Base-by-base conservation (phyloP, 108 stramenopile species). In the Chaetoceros muelleri region DNA sequence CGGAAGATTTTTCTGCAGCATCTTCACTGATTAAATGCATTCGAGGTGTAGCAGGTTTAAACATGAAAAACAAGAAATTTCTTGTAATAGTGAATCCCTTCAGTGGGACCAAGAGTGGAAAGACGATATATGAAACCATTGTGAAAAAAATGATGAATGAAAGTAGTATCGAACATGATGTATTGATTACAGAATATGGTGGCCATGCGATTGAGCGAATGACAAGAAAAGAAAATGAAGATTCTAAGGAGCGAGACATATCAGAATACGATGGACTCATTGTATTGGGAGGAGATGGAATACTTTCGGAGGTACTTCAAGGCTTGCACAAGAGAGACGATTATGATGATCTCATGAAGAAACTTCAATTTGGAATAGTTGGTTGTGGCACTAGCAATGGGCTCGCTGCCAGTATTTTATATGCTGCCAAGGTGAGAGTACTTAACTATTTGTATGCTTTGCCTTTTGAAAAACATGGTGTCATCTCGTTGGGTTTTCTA, bases 311-410 rank as follows among this genome's bases (percentile, higher is more conserved):
- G 67, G 72, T 84, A 24, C 45, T 90, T 53, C 82, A 90, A 52
- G 93, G 86, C 2, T 69, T 87, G 28, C 66, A 69, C 22, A 30
- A 53, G 30, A 71, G 84, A 28, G 1, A 49, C 7, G 84, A 87
- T 64, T 46, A 31, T 8, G 45, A 70, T 22, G 66, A 60, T 23
- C 34, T 86, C 5, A 34, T 81, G 25, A 28, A 50, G 10, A 66
- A 62, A 18, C 45, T 94, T 21, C 73, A 74, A 46, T 64, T 90
- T 44, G 93, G 88, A 2, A 69, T 81, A 21, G 69, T 94, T 30
- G 80, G 79, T 18, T 82, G 84, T 40, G 93, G 93, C 17, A 84
- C 84, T n/a, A 67, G 72, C 54, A 94, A 94, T 72, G 93, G 93
- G 16, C 71, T 94, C 25, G 82, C 85, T 24, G 80, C 69, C 46